Conservation (phyloP, 1,284 basidiomycete genomes). For the Uromyces viciae-fabae region DNA sequence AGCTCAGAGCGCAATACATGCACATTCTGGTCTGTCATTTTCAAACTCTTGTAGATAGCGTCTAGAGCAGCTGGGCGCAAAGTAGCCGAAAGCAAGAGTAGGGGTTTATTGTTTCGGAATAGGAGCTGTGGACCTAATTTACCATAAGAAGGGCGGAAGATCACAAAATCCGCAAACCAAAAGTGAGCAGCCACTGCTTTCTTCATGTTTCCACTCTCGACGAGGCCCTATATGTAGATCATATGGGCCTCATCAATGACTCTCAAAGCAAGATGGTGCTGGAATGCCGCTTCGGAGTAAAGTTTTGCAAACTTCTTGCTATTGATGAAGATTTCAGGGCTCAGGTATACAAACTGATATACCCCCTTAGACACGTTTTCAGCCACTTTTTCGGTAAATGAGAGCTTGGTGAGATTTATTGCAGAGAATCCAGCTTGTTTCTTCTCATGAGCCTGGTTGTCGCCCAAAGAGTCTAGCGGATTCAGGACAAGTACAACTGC, state of each 20-base stretch:
- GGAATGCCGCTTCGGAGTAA: neutral
- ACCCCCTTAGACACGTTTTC: neutral
- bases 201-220: neutral
- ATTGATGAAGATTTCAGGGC: slow-evolving; percentile 8
- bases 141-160: slow-evolving; percentile 17
- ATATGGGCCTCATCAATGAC: neutral
- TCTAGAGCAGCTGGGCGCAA: slow-evolving; percentile 5
- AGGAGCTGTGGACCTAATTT: neutral
- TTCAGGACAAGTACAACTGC: neutral
- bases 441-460: slow-evolving; percentile 1
- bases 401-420: neutral
- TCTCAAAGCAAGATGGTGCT: neutral
- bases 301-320: neutral
- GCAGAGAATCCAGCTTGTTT: neutral
- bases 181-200: neutral
- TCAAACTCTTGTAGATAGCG: slow-evolving; percentile 3
- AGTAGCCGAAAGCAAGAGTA: neutral
- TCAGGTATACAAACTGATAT: slow-evolving; percentile 16
- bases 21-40: neutral
- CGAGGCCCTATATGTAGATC: slow-evolving; percentile 18
- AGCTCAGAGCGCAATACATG: neutral
- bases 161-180: neutral
- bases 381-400: neutral
- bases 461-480: neutral
- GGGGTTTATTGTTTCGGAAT: neutral